Percentiles rank a stretch among this genome's conserved stretches.
Evolutionary conservation across 371 early-diverging fungal species (phyloP).

Genomic region (Mucor mucedo): DNA sequence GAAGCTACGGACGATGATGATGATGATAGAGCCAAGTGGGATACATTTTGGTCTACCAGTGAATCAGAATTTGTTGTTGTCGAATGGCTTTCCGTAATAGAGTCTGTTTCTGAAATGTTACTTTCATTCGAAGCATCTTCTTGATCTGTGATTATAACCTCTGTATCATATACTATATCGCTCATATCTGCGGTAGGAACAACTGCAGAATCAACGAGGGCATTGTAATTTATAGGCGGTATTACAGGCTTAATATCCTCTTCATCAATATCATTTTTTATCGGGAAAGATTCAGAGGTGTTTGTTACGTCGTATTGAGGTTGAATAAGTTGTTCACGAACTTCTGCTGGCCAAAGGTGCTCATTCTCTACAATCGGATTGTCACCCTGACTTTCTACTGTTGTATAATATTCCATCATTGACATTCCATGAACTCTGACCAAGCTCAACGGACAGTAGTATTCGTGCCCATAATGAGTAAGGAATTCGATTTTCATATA

Average conservation of each 20-base stretch:
- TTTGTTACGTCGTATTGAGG: conserved; percentile 34
- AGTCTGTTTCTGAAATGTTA: too few relatives aligned
- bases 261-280: conserved; percentile 16
- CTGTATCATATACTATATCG: not conserved
- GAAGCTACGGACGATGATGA: too few relatives aligned
- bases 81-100: too few relatives aligned
- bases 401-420: conserved; percentile 87
- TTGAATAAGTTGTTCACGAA: conserved; percentile 43
- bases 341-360: conserved; percentile 48
- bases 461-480: conserved; percentile 90
- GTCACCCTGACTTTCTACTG: conserved; percentile 61
- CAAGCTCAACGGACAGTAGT: conserved; percentile 91
- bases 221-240: conserved; percentile 15
- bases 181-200: not conserved
- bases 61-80: too few relatives aligned
- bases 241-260: conserved; percentile 17
- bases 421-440: conserved; percentile 91
- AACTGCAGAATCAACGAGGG: not conserved
- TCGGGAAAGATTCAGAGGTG: conserved; percentile 30
- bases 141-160: too few relatives aligned
- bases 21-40: too few relatives aligned
- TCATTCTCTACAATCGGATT: conserved; percentile 36
- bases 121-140: too few relatives aligned
- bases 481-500: conserved; percentile 89
- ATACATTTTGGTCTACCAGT: too few relatives aligned